These are phyloP conservation scores for Leucocoprinus leucothites DNA, from an alignment of 768 basidiomycete genomes.

Conservation along the genomic window DNA sequence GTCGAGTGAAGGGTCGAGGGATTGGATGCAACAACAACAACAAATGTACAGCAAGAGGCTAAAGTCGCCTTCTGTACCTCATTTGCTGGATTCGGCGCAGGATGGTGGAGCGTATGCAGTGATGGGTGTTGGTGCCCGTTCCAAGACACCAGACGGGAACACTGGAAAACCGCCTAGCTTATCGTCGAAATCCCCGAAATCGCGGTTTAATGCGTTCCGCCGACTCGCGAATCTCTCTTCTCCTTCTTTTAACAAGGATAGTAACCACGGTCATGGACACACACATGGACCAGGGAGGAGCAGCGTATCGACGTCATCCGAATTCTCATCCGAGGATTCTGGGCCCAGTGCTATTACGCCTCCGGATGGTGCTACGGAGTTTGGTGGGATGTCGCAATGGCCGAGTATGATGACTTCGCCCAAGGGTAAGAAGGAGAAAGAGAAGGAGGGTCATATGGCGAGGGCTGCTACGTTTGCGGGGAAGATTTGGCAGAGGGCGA, in stretches of 20 bases:
- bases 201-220: conserved; percentile 48
- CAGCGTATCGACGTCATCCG: conserved; percentile 58
- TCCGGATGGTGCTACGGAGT: conserved; percentile 28
- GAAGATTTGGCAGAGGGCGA: conserved; percentile 51
- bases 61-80: conserved; percentile 11
- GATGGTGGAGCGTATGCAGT: not conserved
- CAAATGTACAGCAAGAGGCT: conserved; percentile 6
- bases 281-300: conserved; percentile 36
- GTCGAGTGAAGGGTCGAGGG: conserved; percentile 22
- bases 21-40: conserved; percentile 14
- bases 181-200: conserved; percentile 26
- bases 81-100: conserved; percentile 2
- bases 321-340: conserved; percentile 69
- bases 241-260: conserved; percentile 25
- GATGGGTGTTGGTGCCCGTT: conserved; percentile 6
- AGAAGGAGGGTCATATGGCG: conserved; percentile 21
- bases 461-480: conserved; percentile 60
- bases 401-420: conserved; percentile 49
- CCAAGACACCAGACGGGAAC: conserved; percentile 22
- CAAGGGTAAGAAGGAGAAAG: conserved; percentile 21
- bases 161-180: conserved; percentile 49
- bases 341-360: conserved; percentile 48
- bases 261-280: conserved; percentile 12
- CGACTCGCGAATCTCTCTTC: conserved; percentile 43
- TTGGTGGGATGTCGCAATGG: conserved; percentile 32